phyloP scores from a whole-genome alignment of 192 early-diverging fungal genomes.

The Coemansia reversa region DNA sequence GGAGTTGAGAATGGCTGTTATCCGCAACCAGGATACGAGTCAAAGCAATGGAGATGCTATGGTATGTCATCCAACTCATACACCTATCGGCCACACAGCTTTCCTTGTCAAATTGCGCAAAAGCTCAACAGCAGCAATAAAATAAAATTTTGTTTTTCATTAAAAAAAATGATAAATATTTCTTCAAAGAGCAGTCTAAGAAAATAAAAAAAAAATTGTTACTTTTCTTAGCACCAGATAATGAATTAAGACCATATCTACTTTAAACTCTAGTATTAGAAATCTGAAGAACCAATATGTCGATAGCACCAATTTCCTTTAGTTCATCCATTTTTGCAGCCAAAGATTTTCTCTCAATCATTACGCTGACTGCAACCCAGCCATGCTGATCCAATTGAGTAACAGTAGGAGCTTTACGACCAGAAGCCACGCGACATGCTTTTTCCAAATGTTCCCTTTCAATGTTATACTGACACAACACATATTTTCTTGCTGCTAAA shows the following conservation, averaged over 20 bases:
- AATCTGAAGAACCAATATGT: constrained; percentile 84
- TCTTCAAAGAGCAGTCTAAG: neutral
- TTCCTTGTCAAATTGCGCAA: constrained; percentile 58
- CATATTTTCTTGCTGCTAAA: constrained; percentile 82
- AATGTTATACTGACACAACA: constrained; percentile 92
- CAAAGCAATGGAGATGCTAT: constrained; percentile 24
- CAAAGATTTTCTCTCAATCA: constrained; percentile 77
- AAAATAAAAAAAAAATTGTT: no score
- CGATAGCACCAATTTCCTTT: constrained; percentile 80
- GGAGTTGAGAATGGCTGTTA: constrained; percentile 33
- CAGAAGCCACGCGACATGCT: constrained; percentile 81
- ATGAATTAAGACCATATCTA: no score
- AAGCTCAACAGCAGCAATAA: constrained; percentile 5
- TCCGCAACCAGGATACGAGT: constrained; percentile 18
- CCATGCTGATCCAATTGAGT: constrained; percentile 76
- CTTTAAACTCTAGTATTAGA: constrained; percentile 72
- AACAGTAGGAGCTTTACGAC: constrained; percentile 90
- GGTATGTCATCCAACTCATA: constrained; percentile 56
- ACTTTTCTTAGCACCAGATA: no score
- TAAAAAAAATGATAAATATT: no score
- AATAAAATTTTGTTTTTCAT: neutral
- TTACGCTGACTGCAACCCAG: constrained; percentile 90
- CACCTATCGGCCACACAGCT: constrained; percentile 55
- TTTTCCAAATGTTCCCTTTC: constrained; percentile 59
- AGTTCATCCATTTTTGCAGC: constrained; percentile 91